phyloP scores from a whole-genome alignment of 192 early-diverging fungal genomes.

The Thamnidium elegans region DNA sequence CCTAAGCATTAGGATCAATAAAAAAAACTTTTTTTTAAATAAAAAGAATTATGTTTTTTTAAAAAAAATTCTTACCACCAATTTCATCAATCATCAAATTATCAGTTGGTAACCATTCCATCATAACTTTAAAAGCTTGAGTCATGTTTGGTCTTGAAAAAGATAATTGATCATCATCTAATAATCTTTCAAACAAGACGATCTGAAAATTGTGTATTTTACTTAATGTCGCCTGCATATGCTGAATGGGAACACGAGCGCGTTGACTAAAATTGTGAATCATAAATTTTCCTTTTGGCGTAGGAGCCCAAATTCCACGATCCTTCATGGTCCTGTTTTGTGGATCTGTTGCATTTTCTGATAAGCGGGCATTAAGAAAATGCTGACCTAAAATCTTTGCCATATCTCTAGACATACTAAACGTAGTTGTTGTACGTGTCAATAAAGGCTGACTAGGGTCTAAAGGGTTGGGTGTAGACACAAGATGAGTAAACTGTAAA shows the following conservation, averaged over 20 bases:
- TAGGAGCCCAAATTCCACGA: slow-evolving; percentile 43
- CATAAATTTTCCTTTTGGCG: slow-evolving; percentile 49
- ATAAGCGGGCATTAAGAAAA: slow-evolving; percentile 51
- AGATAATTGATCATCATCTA: slow-evolving; percentile 42
- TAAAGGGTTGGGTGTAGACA: slow-evolving; percentile 44
- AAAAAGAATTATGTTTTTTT: no score
- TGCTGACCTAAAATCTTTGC: slow-evolving; percentile 46
- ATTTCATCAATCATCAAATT: slow-evolving; percentile 20
- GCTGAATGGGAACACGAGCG: slow-evolving; percentile 27
- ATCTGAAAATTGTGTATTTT: slow-evolving; percentile 13
- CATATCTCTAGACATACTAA: slow-evolving; percentile 54
- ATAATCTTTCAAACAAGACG: slow-evolving; percentile 24
- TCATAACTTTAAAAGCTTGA: slow-evolving; percentile 44
- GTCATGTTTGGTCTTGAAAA: slow-evolving; percentile 38
- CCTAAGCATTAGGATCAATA: slow-evolving; percentile 6
- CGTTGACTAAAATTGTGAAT: slow-evolving; percentile 43
- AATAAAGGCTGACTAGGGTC: slow-evolving; percentile 44
- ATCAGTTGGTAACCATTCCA: slow-evolving; percentile 40
- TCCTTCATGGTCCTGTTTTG: slow-evolving; percentile 44
- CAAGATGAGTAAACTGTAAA: slow-evolving; percentile 48
- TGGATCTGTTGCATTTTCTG: slow-evolving; percentile 44
- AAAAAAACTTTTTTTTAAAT: not conserved
- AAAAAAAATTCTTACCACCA: slow-evolving; percentile 14
- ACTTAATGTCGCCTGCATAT: slow-evolving; percentile 13
- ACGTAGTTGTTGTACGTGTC: slow-evolving; percentile 53